Evolutionary conservation across 768 basidiomycete genomes (phyloP), one percentile per base, ranked within the genome.

Genomic region (Austroboletus festivus): DNA sequence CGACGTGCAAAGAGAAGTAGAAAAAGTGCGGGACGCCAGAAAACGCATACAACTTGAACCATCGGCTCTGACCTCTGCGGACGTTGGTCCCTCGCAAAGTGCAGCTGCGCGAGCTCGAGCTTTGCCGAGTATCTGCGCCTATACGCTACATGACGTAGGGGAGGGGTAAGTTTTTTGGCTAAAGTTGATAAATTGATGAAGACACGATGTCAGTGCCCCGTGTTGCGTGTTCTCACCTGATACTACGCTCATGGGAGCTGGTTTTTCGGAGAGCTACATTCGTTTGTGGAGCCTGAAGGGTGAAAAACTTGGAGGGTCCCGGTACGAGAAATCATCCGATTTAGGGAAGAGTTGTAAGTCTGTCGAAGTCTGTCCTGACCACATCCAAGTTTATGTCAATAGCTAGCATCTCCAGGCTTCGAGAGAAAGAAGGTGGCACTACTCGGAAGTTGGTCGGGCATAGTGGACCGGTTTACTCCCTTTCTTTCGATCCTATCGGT

Each of bases 371-470:
- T 34, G n/a, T 38, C 11, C 26, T 30, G n/a, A n/a, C n/a, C 7
- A 12, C 18, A 31, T 49, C 45, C 54, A 31, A 56, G 41, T 3
- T 40, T 38, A 16, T 19, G 1, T 9, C n/a, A 26, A 34, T 53
- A 91, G 89, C 73, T 38, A 58, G 76, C 21, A 21, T 68, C 85
- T 41, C 76, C 70, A 42, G 83, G 63, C 76, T 90, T 23, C 76
- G 81, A 51, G 91, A 93, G 66, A 91, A 85, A 67, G 88, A 85
- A 47, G 89, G 87, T 1, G 21, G 54, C 21, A 82, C 86, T 0
- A 93, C 94, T 10, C 84, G 93, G n/a, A 98, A 97, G 71, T 79
- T 99, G 16, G 83, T 98, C 44, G 96, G 93, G 1, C 96, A 99
- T 66, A 95, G 93, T 53, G 96, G 92, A 13, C 93, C 96, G 21